Percentiles rank a stretch among this genome's conserved stretches.
phyloP scores from a whole-genome alignment of 177 flowering plant species.

The Vitis hybrid region DNA sequence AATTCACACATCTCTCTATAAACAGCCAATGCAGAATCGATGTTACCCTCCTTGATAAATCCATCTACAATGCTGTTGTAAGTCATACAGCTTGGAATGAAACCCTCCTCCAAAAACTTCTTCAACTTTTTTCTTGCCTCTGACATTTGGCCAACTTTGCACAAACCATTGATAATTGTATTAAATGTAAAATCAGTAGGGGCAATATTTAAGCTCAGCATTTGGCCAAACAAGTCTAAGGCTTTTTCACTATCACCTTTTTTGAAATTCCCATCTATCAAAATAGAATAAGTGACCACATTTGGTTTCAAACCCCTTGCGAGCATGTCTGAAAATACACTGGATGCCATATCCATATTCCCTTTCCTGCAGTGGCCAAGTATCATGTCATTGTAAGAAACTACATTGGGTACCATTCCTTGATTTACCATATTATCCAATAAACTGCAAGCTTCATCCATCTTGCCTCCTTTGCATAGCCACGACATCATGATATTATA shows the following conservation, averaged over 20 bases:
- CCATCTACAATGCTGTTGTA: slow-evolving; percentile 73
- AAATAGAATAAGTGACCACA: slow-evolving; percentile 51
- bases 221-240: slow-evolving; percentile 37
- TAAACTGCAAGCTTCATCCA: slow-evolving; percentile 48
- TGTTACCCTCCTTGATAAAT: slow-evolving; percentile 52
- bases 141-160: slow-evolving; percentile 53
- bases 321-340: slow-evolving; percentile 41
- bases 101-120: slow-evolving; percentile 43
- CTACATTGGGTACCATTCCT: slow-evolving; percentile 54
- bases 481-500: slow-evolving; percentile 52
- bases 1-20: slow-evolving; percentile 52
- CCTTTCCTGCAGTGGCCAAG: slow-evolving; percentile 55
- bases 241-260: slow-evolving; percentile 49
- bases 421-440: slow-evolving; percentile 56
- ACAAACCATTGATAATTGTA: slow-evolving; percentile 62
- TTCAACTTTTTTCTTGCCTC: slow-evolving; percentile 45
- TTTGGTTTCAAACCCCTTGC: slow-evolving; percentile 46
- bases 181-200: slow-evolving; percentile 55
- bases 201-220: slow-evolving; percentile 39
- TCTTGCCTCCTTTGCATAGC: slow-evolving; percentile 46
- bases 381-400: slow-evolving; percentile 68
- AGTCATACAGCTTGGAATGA: slow-evolving; percentile 51
- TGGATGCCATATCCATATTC: slow-evolving; percentile 47
- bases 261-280: slow-evolving; percentile 66
- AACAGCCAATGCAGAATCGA: slow-evolving; percentile 47